Percentiles rank a stretch among this genome's conserved stretches.
phyloP scores from a whole-genome alignment of 2,329 filamentous ascomycete species.

The Tolypocladium ophioglossoides region DNA sequence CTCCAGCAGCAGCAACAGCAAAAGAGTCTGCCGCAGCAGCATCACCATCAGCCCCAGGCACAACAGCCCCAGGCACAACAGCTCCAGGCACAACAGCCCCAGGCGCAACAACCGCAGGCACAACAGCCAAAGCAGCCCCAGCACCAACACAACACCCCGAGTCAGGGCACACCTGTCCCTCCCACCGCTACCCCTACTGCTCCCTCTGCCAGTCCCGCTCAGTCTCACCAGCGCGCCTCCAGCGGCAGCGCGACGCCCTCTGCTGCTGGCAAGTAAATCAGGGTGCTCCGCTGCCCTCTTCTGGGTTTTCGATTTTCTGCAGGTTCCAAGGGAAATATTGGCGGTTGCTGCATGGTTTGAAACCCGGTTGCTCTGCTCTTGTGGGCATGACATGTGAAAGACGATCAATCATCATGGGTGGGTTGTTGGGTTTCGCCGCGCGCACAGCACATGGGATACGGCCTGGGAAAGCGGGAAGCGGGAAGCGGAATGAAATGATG shows the following conservation, averaged over 20 bases:
- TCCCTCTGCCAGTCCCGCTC: slow-evolving; percentile 9
- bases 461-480: neutral
- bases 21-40: slow-evolving; percentile 17
- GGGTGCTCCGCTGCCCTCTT: neutral
- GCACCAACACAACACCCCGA: slow-evolving; percentile 4
- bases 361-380: neutral
- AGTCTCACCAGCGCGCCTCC: slow-evolving; percentile 21
- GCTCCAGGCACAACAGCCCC: slow-evolving; percentile 2
- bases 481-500: neutral
- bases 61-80: slow-evolving; percentile 8
- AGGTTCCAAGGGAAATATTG: too few species aligned
- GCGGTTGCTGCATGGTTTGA: neutral
- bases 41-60: slow-evolving; percentile 7
- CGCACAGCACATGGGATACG: neutral
- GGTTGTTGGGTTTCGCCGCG: neutral
- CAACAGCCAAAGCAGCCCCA: slow-evolving; percentile 7
- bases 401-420: neutral
- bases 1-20: slow-evolving; percentile 12
- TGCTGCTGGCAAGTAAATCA: slow-evolving; percentile 12
- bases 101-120: slow-evolving; percentile 5
- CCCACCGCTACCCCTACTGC: neutral
- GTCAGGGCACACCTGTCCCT: neutral
- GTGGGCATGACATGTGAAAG: neutral
- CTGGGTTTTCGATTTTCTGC: neutral
- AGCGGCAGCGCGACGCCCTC: slow-evolving; percentile 30